These are phyloP conservation scores for Populus hybrid DNA, from an alignment of 441 rosid genomes.

Conservation along the genomic window DNA sequence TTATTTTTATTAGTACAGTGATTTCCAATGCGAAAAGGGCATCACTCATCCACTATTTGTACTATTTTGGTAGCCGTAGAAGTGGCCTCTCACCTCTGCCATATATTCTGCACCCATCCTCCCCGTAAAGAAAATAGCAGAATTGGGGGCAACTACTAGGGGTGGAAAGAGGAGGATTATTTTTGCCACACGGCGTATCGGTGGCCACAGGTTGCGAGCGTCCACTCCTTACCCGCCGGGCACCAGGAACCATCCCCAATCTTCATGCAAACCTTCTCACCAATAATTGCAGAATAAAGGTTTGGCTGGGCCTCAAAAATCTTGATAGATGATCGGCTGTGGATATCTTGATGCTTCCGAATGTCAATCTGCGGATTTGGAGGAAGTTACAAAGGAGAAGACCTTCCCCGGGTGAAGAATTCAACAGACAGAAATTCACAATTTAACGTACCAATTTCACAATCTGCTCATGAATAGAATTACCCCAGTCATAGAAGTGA, in stretches of 20 bases:
- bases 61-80: not conserved
- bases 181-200: constrained; percentile 84
- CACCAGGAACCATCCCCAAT: constrained; percentile 90
- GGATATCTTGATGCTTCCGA: constrained; percentile 61
- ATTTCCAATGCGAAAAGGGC: not conserved
- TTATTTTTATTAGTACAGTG: not conserved
- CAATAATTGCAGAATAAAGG: constrained; percentile 69
- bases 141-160: not conserved
- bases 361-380: constrained; percentile 51
- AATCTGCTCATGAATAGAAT: constrained; percentile 65
- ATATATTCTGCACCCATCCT: not conserved
- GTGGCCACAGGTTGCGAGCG: constrained; percentile 63
- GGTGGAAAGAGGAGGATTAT: constrained; percentile 25
- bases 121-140: not conserved
- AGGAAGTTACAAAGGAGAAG: not conserved
- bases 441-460: constrained; percentile 56
- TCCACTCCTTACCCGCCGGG: constrained; percentile 80
- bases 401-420: not conserved
- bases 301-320: constrained; percentile 65
- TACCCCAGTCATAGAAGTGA: constrained; percentile 77
- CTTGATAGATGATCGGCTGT: constrained; percentile 61
- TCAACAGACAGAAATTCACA: constrained; percentile 1
- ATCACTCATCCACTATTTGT: constrained; percentile 3
- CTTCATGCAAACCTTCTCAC: constrained; percentile 79
- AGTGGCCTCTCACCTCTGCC: not conserved